Evolutionary conservation across 768 basidiomycete genomes (phyloP).

Genomic region (Boletus eberwhitei): DNA sequence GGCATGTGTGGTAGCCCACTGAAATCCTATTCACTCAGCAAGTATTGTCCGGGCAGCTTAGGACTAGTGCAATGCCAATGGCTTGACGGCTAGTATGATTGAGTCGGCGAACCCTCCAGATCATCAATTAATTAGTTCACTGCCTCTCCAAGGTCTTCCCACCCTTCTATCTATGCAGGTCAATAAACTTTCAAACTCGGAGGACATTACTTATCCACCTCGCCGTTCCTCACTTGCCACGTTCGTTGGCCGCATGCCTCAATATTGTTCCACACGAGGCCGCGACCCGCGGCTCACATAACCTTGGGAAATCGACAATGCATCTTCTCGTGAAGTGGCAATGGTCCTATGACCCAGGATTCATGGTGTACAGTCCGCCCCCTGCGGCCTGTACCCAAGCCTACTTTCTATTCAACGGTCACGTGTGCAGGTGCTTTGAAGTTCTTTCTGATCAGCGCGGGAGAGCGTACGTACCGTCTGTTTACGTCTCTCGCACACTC

Average conservation of each 20-base stretch:
- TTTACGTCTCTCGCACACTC: constrained; percentile 8
- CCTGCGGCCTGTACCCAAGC: no score
- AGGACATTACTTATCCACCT: constrained; percentile 2
- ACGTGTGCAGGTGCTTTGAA: background rate
- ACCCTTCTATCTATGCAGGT: constrained; percentile 2
- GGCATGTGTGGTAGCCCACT: background rate
- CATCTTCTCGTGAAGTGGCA: background rate
- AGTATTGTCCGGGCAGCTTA: background rate
- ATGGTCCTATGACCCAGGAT: background rate
- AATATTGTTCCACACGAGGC: constrained; percentile 16
- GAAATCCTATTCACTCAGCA: background rate
- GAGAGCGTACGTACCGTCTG: background rate
- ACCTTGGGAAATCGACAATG: background rate
- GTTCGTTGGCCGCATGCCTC: constrained; percentile 7
- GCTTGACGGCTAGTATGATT: background rate
- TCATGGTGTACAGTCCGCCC: background rate
- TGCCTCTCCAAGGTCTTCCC: background rate
- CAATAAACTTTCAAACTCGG: constrained; percentile 16
- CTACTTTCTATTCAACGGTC: background rate
- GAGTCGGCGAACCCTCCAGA: background rate
- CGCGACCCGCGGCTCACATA: constrained; percentile 13
- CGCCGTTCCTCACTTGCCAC: constrained; percentile 6
- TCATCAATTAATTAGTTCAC: constrained; percentile 1
- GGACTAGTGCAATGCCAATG: background rate
- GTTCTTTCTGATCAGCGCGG: constrained; percentile 5